These are phyloP conservation scores for Phycomyces blakesleeanus DNA, from an alignment of 192 early-diverging fungal species.

Conservation along the genomic window DNA sequence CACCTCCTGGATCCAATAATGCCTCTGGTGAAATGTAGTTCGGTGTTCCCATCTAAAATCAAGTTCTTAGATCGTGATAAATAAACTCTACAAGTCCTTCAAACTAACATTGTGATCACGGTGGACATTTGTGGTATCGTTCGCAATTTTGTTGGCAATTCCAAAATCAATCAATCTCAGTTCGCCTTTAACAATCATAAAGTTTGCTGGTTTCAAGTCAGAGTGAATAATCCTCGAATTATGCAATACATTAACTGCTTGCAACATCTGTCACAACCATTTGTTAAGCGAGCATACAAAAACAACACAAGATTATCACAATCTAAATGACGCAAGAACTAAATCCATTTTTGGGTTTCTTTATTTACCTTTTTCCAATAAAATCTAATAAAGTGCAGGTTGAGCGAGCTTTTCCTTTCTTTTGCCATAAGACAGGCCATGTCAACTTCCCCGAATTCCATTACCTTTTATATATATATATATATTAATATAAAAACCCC, in stretches of 20 bases:
- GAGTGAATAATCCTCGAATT: constrained; percentile 85
- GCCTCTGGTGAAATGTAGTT: constrained; percentile 98
- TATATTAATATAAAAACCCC: background rate
- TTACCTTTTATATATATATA: constrained; percentile 36
- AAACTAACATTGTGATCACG: constrained; percentile 66
- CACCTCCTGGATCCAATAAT: background rate
- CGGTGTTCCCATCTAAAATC: constrained; percentile 66
- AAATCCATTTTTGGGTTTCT: too few relatives aligned
- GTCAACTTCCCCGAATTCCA: constrained; percentile 92
- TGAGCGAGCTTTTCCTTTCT: constrained; percentile 48
- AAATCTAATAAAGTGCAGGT: constrained; percentile 71
- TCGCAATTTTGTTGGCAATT: constrained; percentile 90
- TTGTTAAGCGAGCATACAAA: too few relatives aligned
- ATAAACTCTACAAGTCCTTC: background rate
- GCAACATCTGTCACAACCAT: constrained; percentile 72
- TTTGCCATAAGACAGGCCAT: constrained; percentile 60
- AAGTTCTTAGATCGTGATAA: background rate
- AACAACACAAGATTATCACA: too few relatives aligned
- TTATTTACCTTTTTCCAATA: constrained; percentile 78
- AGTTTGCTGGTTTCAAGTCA: constrained; percentile 96
- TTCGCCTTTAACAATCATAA: constrained; percentile 77
- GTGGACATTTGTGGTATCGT: constrained; percentile 93
- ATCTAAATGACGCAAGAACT: too few relatives aligned
- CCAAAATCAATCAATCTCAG: constrained; percentile 98
- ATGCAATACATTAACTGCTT: constrained; percentile 86